Evolutionary conservation across 768 basidiomycete species (phyloP).

Genomic region (Termitomyces bulborhizus): DNA sequence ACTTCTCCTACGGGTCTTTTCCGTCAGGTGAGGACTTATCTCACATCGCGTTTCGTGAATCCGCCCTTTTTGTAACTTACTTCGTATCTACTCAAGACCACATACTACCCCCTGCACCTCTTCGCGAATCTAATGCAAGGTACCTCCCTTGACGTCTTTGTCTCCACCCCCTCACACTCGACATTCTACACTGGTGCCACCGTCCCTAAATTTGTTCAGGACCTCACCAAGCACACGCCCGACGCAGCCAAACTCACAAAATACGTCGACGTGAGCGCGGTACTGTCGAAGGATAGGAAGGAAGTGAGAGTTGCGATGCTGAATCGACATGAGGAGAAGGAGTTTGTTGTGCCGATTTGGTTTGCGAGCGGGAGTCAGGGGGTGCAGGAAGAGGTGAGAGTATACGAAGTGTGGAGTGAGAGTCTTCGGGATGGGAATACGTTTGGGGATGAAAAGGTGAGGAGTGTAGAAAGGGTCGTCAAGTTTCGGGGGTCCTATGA

Average conservation of each 20-base stretch:
- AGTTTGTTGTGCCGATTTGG: conserved; percentile 30
- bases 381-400: conserved; percentile 23
- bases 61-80: too few species aligned
- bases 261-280: conserved; percentile 44
- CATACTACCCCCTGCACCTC: conserved; percentile 44
- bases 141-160: conserved; percentile 30
- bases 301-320: conserved; percentile 48
- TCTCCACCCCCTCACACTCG: conserved; percentile 21
- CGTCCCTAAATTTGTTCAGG: conserved; percentile 44
- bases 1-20: conserved; percentile 39
- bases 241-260: conserved; percentile 30
- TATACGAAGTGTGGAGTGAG: conserved; percentile 48
- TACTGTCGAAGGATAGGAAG: conserved; percentile 23
- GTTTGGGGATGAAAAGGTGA: conserved; percentile 37
- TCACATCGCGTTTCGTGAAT: too few species aligned
- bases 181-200: conserved; percentile 36
- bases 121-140: conserved; percentile 56
- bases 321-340: conserved; percentile 38
- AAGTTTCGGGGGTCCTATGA: conserved; percentile 29
- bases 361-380: conserved; percentile 21
- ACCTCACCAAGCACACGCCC: conserved; percentile 29
- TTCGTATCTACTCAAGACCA: conserved; percentile 22
- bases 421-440: conserved; percentile 36
- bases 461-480: conserved; percentile 21
- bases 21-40: conserved; percentile 18